Conservation (phyloP, 306 rosid genomes). For the Quercus glauca region DNA sequence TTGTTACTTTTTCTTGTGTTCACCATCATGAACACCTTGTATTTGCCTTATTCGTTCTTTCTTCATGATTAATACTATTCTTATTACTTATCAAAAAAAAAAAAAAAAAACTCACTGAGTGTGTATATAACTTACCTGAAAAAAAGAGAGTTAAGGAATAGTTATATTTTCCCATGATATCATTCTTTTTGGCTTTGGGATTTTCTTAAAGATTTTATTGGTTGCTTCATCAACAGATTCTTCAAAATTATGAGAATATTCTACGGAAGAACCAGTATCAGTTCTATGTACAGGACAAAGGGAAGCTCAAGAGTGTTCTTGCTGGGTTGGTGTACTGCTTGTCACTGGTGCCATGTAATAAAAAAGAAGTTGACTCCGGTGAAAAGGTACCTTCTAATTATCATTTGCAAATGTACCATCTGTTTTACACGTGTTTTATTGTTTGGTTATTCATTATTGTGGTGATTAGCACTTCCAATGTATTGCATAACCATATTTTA, state of each 20-base stretch:
- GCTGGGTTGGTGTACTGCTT: constrained; percentile 76
- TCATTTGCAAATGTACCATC: constrained; percentile 6
- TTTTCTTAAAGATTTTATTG: constrained; percentile 6
- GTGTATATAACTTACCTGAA: not conserved
- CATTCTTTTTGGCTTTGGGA: constrained; percentile 1
- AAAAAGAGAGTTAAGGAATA: too few relatives aligned
- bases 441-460: constrained; percentile 3
- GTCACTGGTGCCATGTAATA: constrained; percentile 74
- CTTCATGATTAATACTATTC: too few relatives aligned
- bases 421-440: not conserved
- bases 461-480: constrained; percentile 1
- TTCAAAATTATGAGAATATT: constrained; percentile 73
- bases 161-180: not conserved
- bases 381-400: constrained; percentile 47
- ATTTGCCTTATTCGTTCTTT: too few relatives aligned
- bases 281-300: constrained; percentile 63
- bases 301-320: constrained; percentile 65
- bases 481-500: constrained; percentile 5
- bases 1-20: too few relatives aligned
- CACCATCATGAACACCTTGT: too few relatives aligned
- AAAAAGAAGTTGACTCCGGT: constrained; percentile 43
- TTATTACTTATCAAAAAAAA: too few relatives aligned
- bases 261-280: constrained; percentile 67
- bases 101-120: too few relatives aligned
- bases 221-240: constrained; percentile 57